Percentiles rank a stretch among this genome's conserved stretches.
These are phyloP conservation scores for Chlamydomonas applanata DNA, from an alignment of 139 green algal genomes.

Conservation along the genomic window DNA sequence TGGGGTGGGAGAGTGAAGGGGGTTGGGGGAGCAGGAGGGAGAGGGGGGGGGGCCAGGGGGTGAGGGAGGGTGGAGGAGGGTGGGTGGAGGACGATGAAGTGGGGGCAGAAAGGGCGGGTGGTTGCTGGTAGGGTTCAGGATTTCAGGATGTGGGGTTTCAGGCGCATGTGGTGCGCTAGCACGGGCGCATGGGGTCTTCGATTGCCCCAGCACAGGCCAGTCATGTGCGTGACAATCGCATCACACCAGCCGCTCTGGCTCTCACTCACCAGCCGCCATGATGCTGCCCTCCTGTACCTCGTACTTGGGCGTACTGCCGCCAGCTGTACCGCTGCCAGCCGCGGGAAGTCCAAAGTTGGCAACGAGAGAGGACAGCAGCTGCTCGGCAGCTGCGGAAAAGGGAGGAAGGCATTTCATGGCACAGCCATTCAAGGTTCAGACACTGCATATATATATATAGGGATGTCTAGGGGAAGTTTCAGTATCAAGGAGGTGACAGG, in stretches of 20 bases:
- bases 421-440: background rate
- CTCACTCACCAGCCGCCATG: constrained; percentile 27
- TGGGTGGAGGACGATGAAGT: background rate
- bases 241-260: background rate
- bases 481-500: too few relatives aligned
- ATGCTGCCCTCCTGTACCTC: constrained; percentile 51
- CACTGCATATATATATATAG: background rate
- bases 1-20: background rate
- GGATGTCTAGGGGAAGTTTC: too few relatives aligned
- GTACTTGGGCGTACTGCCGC: constrained; percentile 12
- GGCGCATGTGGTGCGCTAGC: too few relatives aligned
- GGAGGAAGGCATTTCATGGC: background rate
- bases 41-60: background rate
- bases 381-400: background rate
- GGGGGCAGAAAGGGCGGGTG: too few relatives aligned
- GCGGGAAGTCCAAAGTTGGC: background rate
- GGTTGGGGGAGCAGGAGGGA: background rate
- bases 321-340: background rate
- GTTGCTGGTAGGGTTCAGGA: too few relatives aligned
- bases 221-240: too few relatives aligned
- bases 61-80: background rate
- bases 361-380: constrained; percentile 39
- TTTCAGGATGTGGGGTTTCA: too few relatives aligned
- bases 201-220: too few relatives aligned
- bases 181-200: too few relatives aligned